Percentiles rank a stretch among this genome's conserved stretches.
These are phyloP conservation scores for Fraxinus velutina DNA, from an alignment of 305 asterid species.

Conservation along the genomic window DNA sequence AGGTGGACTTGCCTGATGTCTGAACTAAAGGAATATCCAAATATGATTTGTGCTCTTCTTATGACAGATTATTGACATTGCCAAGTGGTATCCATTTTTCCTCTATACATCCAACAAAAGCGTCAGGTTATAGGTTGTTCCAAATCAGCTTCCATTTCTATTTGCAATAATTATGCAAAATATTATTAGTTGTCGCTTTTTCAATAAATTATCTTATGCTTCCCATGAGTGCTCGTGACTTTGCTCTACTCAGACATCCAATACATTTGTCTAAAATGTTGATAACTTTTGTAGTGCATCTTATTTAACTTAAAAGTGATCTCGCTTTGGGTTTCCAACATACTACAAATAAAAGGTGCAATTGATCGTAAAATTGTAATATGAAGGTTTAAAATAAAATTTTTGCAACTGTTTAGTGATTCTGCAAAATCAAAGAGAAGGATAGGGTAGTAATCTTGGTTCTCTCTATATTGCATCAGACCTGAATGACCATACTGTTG, in stretches of 20 bases:
- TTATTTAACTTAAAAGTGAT: neutral
- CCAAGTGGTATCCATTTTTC: neutral
- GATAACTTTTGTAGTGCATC: neutral
- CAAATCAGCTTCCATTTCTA: conserved; percentile 4
- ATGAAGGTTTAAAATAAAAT: neutral
- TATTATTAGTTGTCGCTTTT: conserved; percentile 4
- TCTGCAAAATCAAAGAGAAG: neutral
- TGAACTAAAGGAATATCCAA: neutral
- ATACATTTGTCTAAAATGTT: neutral
- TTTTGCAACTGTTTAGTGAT: neutral
- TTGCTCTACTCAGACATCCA: neutral
- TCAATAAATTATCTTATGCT: neutral
- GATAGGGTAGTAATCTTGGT: neutral
- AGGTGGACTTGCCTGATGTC: neutral
- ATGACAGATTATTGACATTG: neutral
- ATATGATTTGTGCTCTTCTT: neutral
- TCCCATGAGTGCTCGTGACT: neutral
- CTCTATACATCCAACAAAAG: neutral
- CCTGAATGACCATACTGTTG: neutral
- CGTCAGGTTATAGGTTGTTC: neutral
- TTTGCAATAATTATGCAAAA: neutral
- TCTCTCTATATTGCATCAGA: neutral
- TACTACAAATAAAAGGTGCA: neutral
- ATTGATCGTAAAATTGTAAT: neutral
- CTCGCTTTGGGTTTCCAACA: neutral